Evolutionary conservation across 495 filamentous ascomycete genomes (phyloP).

Genomic region (Massariosphaeria phaeospora): DNA sequence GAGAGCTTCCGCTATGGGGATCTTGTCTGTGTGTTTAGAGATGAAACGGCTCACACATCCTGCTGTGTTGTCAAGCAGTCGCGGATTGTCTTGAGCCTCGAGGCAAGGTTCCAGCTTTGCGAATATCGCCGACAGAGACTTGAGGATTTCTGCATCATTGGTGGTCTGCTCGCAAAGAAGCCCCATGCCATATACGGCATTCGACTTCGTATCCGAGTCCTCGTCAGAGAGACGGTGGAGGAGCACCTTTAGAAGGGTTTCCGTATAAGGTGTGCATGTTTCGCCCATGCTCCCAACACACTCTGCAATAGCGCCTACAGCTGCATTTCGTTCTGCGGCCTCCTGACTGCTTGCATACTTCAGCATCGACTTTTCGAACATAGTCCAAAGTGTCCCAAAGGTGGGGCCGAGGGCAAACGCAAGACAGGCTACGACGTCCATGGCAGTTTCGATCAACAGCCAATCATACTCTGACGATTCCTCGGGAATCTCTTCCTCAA

Average conservation of each 20-base stretch:
- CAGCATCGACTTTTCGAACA: conserved; percentile 83
- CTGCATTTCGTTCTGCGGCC: conserved; percentile 76
- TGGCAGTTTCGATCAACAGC: conserved; percentile 87
- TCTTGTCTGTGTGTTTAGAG: conserved; percentile 67
- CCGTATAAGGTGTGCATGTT: conserved; percentile 71
- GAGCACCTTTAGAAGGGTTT: conserved; percentile 67
- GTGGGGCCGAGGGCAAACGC: conserved; percentile 73
- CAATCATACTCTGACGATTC: conserved; percentile 96
- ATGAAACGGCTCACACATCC: conserved; percentile 93
- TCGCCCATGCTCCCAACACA: conserved; percentile 80
- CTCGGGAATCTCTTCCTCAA: conserved; percentile 65
- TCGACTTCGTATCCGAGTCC: conserved; percentile 88
- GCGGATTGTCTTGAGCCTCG: conserved; percentile 59
- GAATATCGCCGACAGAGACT: conserved; percentile 70
- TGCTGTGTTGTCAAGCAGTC: conserved; percentile 86
- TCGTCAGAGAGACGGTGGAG: conserved; percentile 84
- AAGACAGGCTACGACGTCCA: conserved; percentile 82
- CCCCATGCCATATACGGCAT: conserved; percentile 85
- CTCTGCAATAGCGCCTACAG: conserved; percentile 88
- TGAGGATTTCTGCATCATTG: conserved; percentile 63
- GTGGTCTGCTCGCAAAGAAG: conserved; percentile 75
- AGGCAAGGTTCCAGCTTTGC: conserved; percentile 79
- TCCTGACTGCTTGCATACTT: conserved; percentile 83
- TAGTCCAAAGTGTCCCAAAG: conserved; percentile 84
- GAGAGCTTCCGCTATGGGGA: conserved; percentile 75